Base-by-base conservation (phyloP, 805 yeast species). In the Millerago galiae region DNA sequence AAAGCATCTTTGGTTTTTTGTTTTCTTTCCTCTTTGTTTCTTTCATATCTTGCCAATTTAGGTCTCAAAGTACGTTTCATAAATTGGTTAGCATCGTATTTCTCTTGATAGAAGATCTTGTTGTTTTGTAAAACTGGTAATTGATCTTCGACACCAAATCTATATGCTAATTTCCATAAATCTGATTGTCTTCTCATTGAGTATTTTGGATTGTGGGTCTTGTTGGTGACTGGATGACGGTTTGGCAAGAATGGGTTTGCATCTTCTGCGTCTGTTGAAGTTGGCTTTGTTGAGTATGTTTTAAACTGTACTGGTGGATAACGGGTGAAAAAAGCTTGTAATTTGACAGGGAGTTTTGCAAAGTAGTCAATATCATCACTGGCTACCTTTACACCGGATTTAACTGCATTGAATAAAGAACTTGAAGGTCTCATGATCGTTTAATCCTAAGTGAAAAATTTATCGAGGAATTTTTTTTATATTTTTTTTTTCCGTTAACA, bases 191-290 rank as follows among this genome's bases (percentile, higher is more conserved):
- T 77, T 66, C 96, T 77, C 56, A 81, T 67, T 8, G 95, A 85
- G 63, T 77, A 85, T 51, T 78, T 72, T 21, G 97, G 86, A 45
- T 79, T 77, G 54, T 86, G 95, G 67, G 81, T 77, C 52, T 66
- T 71, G n/a, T 83, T 77, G 17, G 95, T 87, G 17, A 83, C 75
- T 16, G 95, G 88, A 61, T 89, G 89, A 56, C 75, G 83, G 62
- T 87, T 89, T 18, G 95, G 82, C 42, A 87, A 62, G 62, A 90
- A 90, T 41, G 97, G 97, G 63, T 90, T 90, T 52, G 89, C 84
- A 46, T 77, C 75, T 17, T 75, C 72, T 38, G 88, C 90, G 38
- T 65, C 67, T 17, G 85, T 79, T 25, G 76, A 66, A 2, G 85
- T 75, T 40, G 95, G 83, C 48, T 70, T 72, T 3, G 70, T 64